These are phyloP conservation scores for Psidium guajava DNA, from an alignment of 345 rosid genomes.

Conservation along the genomic window DNA sequence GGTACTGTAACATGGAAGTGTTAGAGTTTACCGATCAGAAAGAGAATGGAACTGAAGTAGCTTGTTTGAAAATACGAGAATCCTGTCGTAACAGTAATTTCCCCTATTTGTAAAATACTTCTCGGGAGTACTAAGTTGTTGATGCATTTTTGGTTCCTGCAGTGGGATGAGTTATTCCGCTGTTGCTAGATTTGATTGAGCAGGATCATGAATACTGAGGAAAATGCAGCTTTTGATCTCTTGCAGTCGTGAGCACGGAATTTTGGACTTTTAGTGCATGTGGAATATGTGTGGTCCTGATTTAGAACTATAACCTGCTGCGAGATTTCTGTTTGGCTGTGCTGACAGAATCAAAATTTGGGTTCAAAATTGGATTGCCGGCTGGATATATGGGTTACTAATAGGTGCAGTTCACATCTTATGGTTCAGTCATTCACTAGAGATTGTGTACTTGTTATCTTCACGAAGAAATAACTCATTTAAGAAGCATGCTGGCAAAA, in stretches of 20 bases:
- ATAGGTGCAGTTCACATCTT: background rate
- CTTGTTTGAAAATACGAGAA: background rate
- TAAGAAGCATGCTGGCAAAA: background rate
- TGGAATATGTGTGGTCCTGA: background rate
- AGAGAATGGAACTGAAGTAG: background rate
- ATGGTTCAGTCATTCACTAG: background rate
- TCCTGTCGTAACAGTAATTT: background rate
- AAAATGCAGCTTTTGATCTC: background rate
- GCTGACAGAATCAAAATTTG: background rate
- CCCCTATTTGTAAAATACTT: background rate
- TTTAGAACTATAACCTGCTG: background rate
- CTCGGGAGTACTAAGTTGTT: background rate
- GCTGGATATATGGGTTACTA: background rate
- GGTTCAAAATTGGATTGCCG: background rate
- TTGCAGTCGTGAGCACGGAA: background rate
- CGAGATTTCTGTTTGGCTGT: background rate
- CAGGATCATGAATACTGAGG: background rate
- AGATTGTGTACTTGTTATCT: background rate
- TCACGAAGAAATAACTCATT: background rate
- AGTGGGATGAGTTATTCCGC: background rate
- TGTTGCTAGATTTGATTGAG: background rate
- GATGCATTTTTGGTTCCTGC: background rate
- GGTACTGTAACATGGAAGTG: background rate
- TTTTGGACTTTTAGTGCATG: background rate
- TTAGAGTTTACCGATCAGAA: background rate